phyloP scores from a whole-genome alignment of 2,329 filamentous ascomycete species.

The Xylaria sp. region DNA sequence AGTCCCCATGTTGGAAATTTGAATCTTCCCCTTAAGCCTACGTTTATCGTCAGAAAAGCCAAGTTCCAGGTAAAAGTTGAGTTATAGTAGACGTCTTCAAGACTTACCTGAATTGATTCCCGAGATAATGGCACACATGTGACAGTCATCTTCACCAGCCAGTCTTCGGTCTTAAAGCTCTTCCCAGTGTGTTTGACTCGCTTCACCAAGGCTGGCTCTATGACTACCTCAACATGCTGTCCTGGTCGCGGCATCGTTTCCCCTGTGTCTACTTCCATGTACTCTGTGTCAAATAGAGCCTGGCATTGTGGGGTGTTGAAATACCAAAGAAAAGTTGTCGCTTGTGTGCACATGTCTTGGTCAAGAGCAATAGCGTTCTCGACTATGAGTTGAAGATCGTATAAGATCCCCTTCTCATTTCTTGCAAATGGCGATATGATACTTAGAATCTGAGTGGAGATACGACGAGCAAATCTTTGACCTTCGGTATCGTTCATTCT shows the following conservation, averaged over 20 bases:
- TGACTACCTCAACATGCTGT: neutral
- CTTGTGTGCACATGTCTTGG: neutral
- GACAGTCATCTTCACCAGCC: neutral
- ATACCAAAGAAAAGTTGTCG: neutral
- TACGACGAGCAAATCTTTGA: neutral
- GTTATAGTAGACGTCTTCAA: neutral
- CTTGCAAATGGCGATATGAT: neutral
- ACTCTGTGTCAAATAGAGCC: neutral
- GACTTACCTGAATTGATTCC: neutral
- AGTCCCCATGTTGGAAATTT: too few relatives aligned
- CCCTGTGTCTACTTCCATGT: neutral
- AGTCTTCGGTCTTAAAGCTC: neutral
- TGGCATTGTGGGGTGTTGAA: neutral
- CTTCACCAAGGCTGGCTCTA: neutral
- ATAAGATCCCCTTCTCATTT: neutral
- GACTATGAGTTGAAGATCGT: neutral
- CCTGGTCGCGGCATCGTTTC: neutral
- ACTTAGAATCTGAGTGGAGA: neutral
- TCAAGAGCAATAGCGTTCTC: neutral
- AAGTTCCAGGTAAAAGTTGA: neutral
- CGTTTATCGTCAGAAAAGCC: neutral
- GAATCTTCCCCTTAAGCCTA: neutral
- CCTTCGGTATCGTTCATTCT: too few relatives aligned
- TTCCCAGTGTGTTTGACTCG: neutral
- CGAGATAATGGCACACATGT: neutral